Base-by-base conservation (phyloP, 352 stramenopile species). In the Pythium periplocum region DNA sequence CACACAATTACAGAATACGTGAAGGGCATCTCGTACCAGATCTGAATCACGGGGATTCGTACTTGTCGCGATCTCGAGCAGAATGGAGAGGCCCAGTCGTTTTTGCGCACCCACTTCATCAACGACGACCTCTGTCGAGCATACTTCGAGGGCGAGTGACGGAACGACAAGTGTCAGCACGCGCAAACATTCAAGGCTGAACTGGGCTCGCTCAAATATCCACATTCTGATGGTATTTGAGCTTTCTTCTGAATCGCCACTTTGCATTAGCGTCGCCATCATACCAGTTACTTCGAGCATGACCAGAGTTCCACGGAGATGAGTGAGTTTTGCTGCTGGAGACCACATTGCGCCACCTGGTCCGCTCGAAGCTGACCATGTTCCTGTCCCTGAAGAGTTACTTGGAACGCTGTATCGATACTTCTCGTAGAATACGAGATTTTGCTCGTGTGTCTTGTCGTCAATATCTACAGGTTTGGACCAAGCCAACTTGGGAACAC, bases 1-100 rank as follows among this genome's bases (percentile, higher is more conserved):
- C 9, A 95, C 84, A 51, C 84, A 93, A 43, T 90, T 91, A 63
- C 84, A 93, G 50, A 95, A 82, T 0, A 95, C 80, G 10, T 73
- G 62, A 6, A 95, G 62, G 2, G 78, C 78, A 43, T 87, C 78
- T 6, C 83, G 76, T 9, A 95, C 77, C 35, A 93, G 49, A 46
- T 86, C 78, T 0, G 81, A 90, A 52, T 95, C 80, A 39, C 84
- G 66, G 2, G 66, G 48, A 44, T 90, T 90, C 31, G 52, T 83
- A 47, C 78, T 92, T 69, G 80, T 86, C 1, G 80, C 78, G 36
- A 90, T 79, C 43, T 95, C 78, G 8, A 95, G 63, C 42, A 95
- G 57, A 11, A 95, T 84, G 0, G 78, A 69, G 31, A 93, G 77
- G 9, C 84, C 84, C 0, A 71, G 48, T 26, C 67, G 62, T 47